Evolutionary conservation across 78 protist genomes (phyloP).

Genomic region (Dictyostelium firmibasis): DNA sequence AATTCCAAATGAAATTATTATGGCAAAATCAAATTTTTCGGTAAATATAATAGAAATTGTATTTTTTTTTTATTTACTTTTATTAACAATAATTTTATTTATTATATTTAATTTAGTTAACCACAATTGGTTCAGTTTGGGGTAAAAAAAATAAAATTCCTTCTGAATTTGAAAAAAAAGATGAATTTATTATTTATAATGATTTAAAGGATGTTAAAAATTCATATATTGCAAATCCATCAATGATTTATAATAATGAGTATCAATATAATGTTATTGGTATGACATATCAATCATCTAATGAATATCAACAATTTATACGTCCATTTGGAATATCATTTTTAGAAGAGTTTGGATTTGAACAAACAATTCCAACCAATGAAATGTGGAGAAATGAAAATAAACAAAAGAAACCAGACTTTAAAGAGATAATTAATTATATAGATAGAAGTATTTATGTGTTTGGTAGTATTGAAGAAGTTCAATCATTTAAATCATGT

Average conservation of each 20-base stretch:
- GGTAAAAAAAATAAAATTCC: not conserved
- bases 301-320: not conserved
- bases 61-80: not conserved
- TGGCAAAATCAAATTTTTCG: not conserved
- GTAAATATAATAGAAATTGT: not conserved
- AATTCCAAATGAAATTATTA: not conserved
- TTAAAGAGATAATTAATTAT: not conserved
- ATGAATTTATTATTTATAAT: not conserved
- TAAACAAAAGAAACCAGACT: not conserved
- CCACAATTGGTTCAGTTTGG: not conserved
- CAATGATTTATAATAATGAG: not conserved
- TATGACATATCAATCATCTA: not conserved
- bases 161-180: not conserved
- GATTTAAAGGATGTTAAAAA: not conserved
- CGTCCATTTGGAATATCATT: not conserved
- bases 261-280: not conserved
- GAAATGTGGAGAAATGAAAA: not conserved
- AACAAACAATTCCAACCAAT: not conserved
- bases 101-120: not conserved
- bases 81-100: not conserved
- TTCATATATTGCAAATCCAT: not conserved
- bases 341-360: not conserved
- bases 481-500: not conserved
- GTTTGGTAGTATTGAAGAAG: not conserved
- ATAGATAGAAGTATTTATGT: not conserved